Evolutionary conservation across 192 early-diverging fungal genomes (phyloP).

Genomic region (Globomyces pollinis-pini): DNA sequence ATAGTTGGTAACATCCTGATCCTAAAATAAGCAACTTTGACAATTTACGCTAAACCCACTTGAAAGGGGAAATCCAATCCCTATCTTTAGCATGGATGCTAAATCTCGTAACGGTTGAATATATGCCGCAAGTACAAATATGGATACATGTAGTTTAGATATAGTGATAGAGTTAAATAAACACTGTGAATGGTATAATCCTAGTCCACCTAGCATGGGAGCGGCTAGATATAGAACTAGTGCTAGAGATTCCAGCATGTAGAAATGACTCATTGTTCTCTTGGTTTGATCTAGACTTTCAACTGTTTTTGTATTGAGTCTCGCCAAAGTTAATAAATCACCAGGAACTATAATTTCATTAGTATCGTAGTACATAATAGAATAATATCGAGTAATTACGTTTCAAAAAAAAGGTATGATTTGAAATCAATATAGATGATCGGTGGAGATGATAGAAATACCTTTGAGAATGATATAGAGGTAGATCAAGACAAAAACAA

Average conservation of each 20-base stretch:
- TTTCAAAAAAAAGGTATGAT: too few relatives aligned
- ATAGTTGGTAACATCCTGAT: too few relatives aligned
- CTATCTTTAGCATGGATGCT: neutral
- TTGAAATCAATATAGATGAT: too few relatives aligned
- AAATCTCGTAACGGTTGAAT: constrained; percentile 5
- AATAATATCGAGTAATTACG: too few relatives aligned
- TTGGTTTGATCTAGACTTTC: too few relatives aligned
- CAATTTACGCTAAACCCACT: too few relatives aligned
- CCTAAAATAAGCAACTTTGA: too few relatives aligned
- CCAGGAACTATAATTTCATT: too few relatives aligned
- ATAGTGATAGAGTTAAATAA: neutral
- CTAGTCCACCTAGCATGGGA: constrained; percentile 3
- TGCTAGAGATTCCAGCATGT: neutral
- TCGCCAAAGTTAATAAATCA: too few relatives aligned
- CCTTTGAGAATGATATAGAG: constrained; percentile 12
- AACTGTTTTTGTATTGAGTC: too few relatives aligned
- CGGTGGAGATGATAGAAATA: neutral
- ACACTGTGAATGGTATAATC: neutral
- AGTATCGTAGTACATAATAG: too few relatives aligned
- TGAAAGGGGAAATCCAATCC: neutral
- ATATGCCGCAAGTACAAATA: constrained; percentile 6
- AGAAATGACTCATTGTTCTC: too few relatives aligned
- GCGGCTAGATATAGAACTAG: constrained; percentile 1
- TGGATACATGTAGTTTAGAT: neutral
- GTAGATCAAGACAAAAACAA: constrained; percentile 1